Evolutionary conservation across 306 rosid species (phyloP), one percentile per base, ranked within the genome.

Genomic region (Rosa lucieae): DNA sequence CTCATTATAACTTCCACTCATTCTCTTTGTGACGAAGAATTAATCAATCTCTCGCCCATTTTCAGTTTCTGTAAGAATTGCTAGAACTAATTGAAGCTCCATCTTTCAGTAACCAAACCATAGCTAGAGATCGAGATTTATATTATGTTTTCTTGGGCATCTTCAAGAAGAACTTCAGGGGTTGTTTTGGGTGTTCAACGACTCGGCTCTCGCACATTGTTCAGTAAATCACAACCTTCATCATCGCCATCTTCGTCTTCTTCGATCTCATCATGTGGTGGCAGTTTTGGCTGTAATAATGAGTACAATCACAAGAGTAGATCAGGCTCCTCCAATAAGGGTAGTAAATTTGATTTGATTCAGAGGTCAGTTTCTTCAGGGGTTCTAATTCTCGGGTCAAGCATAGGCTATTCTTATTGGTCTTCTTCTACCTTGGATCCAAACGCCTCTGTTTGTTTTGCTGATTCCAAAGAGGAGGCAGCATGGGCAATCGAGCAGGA

Each of bases 121-220:
- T 72, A 42, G 67, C 55, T 5, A 11, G 39, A 61, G 40, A 12
- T 29, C 15, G 23, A n/a, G 78, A 84, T 0, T 52, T 88, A 71
- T 71, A 81, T 58, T 43, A 93, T 89, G 96, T 91, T 87, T 91
- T 85, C 92, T 73, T 76, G 77, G 79, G 83, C 79, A 39, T 61
- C 81, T 39, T 66, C 72, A 29, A 80, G 81, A 79, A 84, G 80
- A 81, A 80, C 83, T 35, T 39, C 80, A 11, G 55, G 70, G 82
- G 20, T 14, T 49, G 51, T 49, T 26, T 51, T 46, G 1, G 42
- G 55, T 21, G 49, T 72, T 43, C 86, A 43, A 21, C 81, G 84
- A 37, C 86, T 76, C 39, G 65, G 47, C 66, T 70, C 70, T 51
- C 87, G 83, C 13, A 69, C 69, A 0, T 80, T 84, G 9, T 77